These are phyloP conservation scores for Rhodotorula sp. DNA, from an alignment of 1,284 basidiomycete genomes.

Conservation along the genomic window DNA sequence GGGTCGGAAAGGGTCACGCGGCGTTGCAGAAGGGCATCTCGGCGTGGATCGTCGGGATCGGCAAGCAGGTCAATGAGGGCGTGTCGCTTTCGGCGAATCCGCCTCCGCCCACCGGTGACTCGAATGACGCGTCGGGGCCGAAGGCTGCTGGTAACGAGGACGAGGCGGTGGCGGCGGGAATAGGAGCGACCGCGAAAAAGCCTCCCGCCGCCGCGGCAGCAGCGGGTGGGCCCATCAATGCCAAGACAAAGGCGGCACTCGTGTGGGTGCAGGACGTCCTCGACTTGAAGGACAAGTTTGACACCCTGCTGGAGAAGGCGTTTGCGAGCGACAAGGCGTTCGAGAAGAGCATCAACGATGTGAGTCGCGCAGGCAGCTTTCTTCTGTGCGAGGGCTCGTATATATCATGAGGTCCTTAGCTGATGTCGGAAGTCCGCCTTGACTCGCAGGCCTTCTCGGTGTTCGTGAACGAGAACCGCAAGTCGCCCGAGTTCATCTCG, in stretches of 20 bases:
- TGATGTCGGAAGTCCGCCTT: not conserved
- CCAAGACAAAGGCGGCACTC: conserved; percentile 59
- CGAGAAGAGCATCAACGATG: conserved; percentile 84
- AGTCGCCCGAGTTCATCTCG: conserved; percentile 91
- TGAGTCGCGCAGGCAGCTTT: conserved; percentile 48
- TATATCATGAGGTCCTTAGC: not conserved
- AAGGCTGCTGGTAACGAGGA: conserved; percentile 56
- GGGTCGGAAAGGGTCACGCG: conserved; percentile 66
- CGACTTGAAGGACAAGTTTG: conserved; percentile 87
- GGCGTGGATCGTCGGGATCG: conserved; percentile 70
- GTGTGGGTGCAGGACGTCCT: conserved; percentile 95
- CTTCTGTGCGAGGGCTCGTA: not conserved
- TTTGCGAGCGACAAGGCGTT: conserved; percentile 74
- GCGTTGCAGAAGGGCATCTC: conserved; percentile 69
- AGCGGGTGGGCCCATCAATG: conserved; percentile 48
- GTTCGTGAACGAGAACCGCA: conserved; percentile 86
- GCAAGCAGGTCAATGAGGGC: conserved; percentile 71
- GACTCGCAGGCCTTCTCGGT: conserved; percentile 75
- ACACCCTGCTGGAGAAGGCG: conserved; percentile 67
- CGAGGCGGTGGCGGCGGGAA: conserved; percentile 50
- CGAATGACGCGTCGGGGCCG: conserved; percentile 46
- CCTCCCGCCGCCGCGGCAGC: conserved; percentile 50
- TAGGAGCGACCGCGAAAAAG: conserved; percentile 17
- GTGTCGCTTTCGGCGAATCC: conserved; percentile 1
- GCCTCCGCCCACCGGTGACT: conserved; percentile 31